Evolutionary conservation across 108 stramenopile species (phyloP).

Genomic region (Skeletonema menzelii): DNA sequence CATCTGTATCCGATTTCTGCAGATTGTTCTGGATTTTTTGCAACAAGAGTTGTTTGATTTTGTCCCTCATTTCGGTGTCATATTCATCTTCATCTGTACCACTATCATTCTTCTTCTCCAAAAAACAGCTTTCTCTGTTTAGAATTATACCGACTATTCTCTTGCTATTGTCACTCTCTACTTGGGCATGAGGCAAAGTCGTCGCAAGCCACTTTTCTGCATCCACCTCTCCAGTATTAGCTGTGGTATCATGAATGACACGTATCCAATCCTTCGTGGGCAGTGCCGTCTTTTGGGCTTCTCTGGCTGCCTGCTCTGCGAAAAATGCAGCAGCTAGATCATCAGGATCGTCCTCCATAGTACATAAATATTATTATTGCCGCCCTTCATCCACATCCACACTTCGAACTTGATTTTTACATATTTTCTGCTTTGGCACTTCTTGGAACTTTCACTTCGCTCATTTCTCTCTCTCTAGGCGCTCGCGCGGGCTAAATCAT

Average conservation of each 20-base stretch:
- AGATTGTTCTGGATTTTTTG: conserved; percentile 3
- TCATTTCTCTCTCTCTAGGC: no score
- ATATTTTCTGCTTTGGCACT: no score
- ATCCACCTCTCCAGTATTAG: background rate
- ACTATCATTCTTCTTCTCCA: background rate
- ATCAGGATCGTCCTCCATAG: conserved; percentile 33
- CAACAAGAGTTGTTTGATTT: conserved; percentile 7
- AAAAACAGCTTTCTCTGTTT: background rate
- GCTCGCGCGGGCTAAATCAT: no score
- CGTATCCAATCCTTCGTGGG: conserved; percentile 37
- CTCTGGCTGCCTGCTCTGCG: conserved; percentile 30
- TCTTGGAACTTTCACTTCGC: no score
- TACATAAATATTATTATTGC: no score
- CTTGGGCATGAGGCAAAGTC: conserved; percentile 8
- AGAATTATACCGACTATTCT: conserved; percentile 18
- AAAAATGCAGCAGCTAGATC: conserved; percentile 40
- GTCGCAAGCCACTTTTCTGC: conserved; percentile 15
- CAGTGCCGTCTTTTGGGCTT: conserved; percentile 21
- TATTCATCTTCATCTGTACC: background rate
- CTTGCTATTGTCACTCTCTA: background rate
- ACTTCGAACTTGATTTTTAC: no score
- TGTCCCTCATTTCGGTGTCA: background rate
- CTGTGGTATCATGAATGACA: conserved; percentile 4
- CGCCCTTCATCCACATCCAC: no score
- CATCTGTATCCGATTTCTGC: background rate